Evolutionary conservation across 1,284 basidiomycete genomes (phyloP).

Genomic region (Ustilago hordei): DNA sequence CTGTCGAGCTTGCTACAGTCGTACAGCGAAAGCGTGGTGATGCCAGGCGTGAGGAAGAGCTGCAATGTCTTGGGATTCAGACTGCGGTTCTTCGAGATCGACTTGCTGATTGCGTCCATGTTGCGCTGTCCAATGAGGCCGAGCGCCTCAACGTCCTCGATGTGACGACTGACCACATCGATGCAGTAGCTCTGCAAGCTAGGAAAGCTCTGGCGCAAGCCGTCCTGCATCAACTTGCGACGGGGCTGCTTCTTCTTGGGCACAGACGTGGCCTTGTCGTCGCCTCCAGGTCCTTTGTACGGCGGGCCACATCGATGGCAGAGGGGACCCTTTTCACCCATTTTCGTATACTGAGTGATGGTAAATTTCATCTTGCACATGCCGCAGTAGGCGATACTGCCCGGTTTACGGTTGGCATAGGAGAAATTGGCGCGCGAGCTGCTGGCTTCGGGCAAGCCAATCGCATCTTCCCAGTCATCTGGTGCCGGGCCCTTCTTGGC

Average conservation of each 20-base stretch:
- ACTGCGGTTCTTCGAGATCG: conserved; percentile 85
- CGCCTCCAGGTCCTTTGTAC: conserved; percentile 35
- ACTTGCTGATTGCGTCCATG: conserved; percentile 70
- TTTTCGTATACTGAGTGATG: conserved; percentile 76
- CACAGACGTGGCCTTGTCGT: conserved; percentile 32
- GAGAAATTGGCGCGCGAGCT: conserved; percentile 73
- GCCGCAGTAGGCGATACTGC: conserved; percentile 84
- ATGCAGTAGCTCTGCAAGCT: conserved; percentile 83
- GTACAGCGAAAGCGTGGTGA: conserved; percentile 81
- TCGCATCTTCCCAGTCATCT: conserved; percentile 72
- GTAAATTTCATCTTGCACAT: conserved; percentile 87
- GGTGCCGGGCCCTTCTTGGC: conserved; percentile 73
- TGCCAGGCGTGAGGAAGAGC: conserved; percentile 83
- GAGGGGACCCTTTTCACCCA: conserved; percentile 41
- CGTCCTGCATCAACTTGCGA: conserved; percentile 38
- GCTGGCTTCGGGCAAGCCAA: conserved; percentile 59
- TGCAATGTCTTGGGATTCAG: conserved; percentile 80
- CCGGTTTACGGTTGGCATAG: conserved; percentile 72
- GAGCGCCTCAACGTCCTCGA: conserved; percentile 88
- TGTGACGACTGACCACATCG: conserved; percentile 85
- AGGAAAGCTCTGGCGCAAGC: conserved; percentile 72
- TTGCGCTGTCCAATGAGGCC: conserved; percentile 80
- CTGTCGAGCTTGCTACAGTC: conserved; percentile 78
- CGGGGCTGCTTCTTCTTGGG: conserved; percentile 43
- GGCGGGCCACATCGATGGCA: conserved; percentile 57